Percentiles rank a stretch among this genome's conserved stretches.
phyloP scores from a whole-genome alignment of 2,329 filamentous ascomycete genomes.

The Aspergillus uvarum region DNA sequence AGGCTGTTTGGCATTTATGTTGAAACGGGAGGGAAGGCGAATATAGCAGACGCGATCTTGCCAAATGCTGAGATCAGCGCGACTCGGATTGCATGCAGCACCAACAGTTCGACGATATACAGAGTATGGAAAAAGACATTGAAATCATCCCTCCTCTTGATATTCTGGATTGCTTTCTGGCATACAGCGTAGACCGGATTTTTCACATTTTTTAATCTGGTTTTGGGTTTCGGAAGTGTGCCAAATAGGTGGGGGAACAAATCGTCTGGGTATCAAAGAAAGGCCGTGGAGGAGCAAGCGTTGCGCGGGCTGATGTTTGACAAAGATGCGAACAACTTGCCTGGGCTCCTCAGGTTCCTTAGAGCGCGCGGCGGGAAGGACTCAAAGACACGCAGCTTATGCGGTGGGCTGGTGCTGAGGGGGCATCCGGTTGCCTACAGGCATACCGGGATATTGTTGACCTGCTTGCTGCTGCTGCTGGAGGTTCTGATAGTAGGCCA shows the following conservation, averaged over 20 bases:
- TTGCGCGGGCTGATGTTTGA: constrained; percentile 21
- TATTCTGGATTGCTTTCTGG: constrained; percentile 11
- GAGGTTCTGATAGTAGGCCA: constrained; percentile 82
- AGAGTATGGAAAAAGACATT: constrained; percentile 19
- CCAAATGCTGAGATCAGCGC: constrained; percentile 13
- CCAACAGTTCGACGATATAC: constrained; percentile 20
- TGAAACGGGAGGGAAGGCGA: constrained; percentile 8
- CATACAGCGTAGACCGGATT: constrained; percentile 19
- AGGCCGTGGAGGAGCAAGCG: constrained; percentile 28
- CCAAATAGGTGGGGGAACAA: constrained; percentile 28
- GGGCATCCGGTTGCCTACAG: constrained; percentile 73
- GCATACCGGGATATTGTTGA: constrained; percentile 72
- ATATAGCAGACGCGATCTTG: constrained; percentile 18
- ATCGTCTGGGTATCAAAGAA: constrained; percentile 41
- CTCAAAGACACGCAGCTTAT: constrained; percentile 40
- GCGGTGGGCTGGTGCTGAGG: constrained; percentile 80
- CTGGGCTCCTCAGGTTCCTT: constrained; percentile 24
- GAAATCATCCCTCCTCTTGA: constrained; percentile 7
- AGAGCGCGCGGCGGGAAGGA: constrained; percentile 17
- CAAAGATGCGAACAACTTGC: constrained; percentile 29
- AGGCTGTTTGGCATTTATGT: constrained; percentile 13
- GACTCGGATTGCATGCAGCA: constrained; percentile 15
- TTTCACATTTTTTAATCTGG: background rate
- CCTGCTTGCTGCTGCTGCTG: constrained; percentile 65
- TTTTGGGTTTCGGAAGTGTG: constrained; percentile 8